Conservation (phyloP, 306 rosid genomes). For the Acacia confusa region DNA sequence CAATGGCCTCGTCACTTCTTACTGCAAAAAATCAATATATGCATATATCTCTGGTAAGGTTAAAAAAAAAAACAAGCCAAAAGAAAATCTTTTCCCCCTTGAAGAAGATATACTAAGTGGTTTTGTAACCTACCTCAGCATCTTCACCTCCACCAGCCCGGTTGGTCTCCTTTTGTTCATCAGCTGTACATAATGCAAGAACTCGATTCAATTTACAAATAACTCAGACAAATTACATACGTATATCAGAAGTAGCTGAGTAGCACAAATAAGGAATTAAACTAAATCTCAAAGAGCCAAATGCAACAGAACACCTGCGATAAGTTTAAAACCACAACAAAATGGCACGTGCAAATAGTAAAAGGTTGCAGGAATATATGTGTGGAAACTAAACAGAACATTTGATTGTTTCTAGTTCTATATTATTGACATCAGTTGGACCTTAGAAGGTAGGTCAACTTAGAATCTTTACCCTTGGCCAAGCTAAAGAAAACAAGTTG, state of each 20-base stretch:
- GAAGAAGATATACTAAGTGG: neutral
- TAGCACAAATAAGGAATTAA: neutral
- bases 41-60: neutral
- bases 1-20: neutral
- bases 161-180: constrained; percentile 2
- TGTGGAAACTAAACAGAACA: neutral
- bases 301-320: no score
- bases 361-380: neutral
- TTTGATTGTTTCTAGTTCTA: neutral
- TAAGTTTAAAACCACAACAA: neutral
- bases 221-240: neutral
- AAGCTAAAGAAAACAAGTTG: neutral
- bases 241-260: neutral
- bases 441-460: neutral
- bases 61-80: neutral
- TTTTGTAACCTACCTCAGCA: neutral
- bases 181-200: neutral
- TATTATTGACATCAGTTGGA: neutral
- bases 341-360: neutral
- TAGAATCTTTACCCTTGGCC: neutral
- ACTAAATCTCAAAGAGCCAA: neutral
- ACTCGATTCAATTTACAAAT: neutral
- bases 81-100: neutral
- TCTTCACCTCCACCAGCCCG: constrained; percentile 7
- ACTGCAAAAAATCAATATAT: neutral